phyloP scores from a whole-genome alignment of 176 grass and related monocot species.

The Coix lacrymajobi region DNA sequence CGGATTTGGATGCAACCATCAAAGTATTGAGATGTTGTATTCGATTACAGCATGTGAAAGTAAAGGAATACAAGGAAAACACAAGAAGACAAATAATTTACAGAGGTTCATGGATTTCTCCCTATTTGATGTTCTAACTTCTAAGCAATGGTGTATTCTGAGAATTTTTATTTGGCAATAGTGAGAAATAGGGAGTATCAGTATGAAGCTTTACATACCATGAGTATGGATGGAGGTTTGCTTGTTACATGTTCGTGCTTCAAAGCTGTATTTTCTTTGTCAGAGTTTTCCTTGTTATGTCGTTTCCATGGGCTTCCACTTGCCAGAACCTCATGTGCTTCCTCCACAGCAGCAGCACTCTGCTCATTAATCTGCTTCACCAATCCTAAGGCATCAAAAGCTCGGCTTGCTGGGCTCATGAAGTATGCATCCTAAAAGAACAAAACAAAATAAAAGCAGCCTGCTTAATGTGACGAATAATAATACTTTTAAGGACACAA shows the following conservation, averaged over 20 bases:
- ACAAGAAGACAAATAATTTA: not conserved
- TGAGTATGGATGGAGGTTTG: slow-evolving; percentile 36
- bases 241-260: slow-evolving; percentile 34
- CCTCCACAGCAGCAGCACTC: slow-evolving; percentile 52
- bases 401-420: slow-evolving; percentile 57
- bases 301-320: slow-evolving; percentile 23
- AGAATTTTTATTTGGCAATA: not conserved
- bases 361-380: slow-evolving; percentile 70
- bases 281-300: slow-evolving; percentile 19
- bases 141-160: not conserved
- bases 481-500: not conserved
- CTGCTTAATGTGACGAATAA: not conserved
- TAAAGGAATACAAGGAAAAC: not conserved
- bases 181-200: not conserved
- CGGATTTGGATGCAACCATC: not conserved
- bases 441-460: not conserved
- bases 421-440: slow-evolving; percentile 61
- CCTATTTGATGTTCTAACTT: not conserved
- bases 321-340: slow-evolving; percentile 64
- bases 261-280: slow-evolving; percentile 27
- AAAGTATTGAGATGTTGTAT: not conserved
- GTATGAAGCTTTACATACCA: slow-evolving; percentile 31
- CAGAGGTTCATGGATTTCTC: not conserved
- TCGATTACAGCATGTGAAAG: not conserved
- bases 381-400: slow-evolving; percentile 70